Evolutionary conservation across 1,284 basidiomycete species (phyloP).

Genomic region (Tilletia setariae): DNA sequence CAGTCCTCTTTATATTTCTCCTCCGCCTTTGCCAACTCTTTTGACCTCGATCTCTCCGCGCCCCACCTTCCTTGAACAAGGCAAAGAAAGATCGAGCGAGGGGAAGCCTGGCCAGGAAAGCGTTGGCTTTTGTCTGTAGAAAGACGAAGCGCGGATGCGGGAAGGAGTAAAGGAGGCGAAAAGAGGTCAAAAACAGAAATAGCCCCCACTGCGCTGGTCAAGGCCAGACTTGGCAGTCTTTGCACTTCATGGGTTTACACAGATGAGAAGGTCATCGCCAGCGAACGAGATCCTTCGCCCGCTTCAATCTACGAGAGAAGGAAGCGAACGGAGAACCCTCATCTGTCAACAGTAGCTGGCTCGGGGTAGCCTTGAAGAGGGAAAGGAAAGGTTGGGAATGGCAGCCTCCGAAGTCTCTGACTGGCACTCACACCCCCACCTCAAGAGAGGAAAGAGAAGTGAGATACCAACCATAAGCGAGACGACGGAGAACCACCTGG

Average conservation of each 20-base stretch:
- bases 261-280: too few relatives aligned
- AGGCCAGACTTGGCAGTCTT: constrained; percentile 13
- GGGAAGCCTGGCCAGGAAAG: too few relatives aligned
- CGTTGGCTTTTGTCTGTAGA: too few relatives aligned
- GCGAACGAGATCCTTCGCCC: too few relatives aligned
- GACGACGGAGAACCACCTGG: neutral
- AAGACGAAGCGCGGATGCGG: neutral
- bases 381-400: neutral
- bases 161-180: constrained; percentile 14
- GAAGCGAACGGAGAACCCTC: too few relatives aligned
- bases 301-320: too few relatives aligned
- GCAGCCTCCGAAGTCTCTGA: neutral
- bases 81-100: too few relatives aligned
- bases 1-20: constrained; percentile 16
- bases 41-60: too few relatives aligned
- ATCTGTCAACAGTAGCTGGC: too few relatives aligned
- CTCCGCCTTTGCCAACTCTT: neutral
- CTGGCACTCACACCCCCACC: neutral
- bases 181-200: constrained; percentile 12
- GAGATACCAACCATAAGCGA: neutral
- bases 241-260: neutral
- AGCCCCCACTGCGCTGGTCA: constrained; percentile 15
- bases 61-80: too few relatives aligned
- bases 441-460: neutral
- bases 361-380: constrained; percentile 10